Evolutionary conservation across 2,329 filamentous ascomycete genomes (phyloP).

Genomic region (Aspergillus brunneoviolaceus): DNA sequence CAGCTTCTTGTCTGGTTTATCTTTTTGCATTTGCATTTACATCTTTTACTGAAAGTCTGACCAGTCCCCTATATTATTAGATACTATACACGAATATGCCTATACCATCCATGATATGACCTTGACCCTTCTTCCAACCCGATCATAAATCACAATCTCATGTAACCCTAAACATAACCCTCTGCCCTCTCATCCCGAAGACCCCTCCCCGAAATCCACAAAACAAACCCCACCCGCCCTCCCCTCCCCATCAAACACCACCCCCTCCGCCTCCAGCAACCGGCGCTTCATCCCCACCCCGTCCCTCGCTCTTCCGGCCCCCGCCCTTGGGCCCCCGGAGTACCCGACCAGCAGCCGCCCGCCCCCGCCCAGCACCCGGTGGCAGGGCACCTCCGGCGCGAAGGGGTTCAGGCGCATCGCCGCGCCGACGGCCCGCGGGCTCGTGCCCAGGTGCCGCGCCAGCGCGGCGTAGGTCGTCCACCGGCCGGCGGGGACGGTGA

Average conservation of each 20-base stretch:
- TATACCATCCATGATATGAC: too few species aligned
- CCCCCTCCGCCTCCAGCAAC: slow-evolving; percentile 37
- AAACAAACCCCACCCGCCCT: slow-evolving; percentile 18
- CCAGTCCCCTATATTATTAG: too few species aligned
- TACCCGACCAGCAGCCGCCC: slow-evolving; percentile 58
- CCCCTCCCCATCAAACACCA: slow-evolving; percentile 36
- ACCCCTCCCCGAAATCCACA: neutral
- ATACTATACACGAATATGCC: too few species aligned
- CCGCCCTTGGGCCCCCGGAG: slow-evolving; percentile 49
- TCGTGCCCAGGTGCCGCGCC: slow-evolving; percentile 66
- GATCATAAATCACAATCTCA: too few species aligned
- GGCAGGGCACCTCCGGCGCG: slow-evolving; percentile 77
- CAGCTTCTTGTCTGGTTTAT: too few species aligned
- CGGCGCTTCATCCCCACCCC: slow-evolving; percentile 40
- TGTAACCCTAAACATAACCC: too few species aligned
- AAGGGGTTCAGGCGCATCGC: slow-evolving; percentile 77
- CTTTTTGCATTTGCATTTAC: too few species aligned
- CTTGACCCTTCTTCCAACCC: too few species aligned
- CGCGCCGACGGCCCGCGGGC: slow-evolving; percentile 74
- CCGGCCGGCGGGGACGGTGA: slow-evolving; percentile 71
- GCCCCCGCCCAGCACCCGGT: slow-evolving; percentile 73
- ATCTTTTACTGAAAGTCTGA: too few species aligned
- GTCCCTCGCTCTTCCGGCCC: slow-evolving; percentile 43
- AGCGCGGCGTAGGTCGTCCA: slow-evolving; percentile 78
- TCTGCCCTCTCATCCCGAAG: too few species aligned